Evolutionary conservation across 2,329 filamentous ascomycete genomes (phyloP), one percentile per base, ranked within the genome.

Genomic region (Cladophialophora psammophila): DNA sequence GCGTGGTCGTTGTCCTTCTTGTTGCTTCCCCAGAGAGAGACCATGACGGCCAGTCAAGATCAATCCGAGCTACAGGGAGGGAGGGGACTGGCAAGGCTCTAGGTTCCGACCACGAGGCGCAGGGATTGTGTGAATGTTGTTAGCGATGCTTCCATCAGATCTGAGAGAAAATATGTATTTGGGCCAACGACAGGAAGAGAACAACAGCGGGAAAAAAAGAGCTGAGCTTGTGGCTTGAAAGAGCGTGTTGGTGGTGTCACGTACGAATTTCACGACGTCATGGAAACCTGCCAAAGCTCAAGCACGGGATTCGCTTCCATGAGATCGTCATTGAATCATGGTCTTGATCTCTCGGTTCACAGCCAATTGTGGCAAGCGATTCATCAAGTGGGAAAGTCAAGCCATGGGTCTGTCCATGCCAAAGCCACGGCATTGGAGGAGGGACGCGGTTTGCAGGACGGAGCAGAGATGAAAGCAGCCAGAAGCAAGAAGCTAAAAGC

Each of bases 21-120:
- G 73, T 83, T 85, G 40, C 80, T 81, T 62, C 83, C 83, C 86
- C 86, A 88, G 66, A 88, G 79, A 65, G 83, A 84, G 53, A 82
- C 79, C 83, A 85, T 85, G 6, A 60, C 79, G 63, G 42, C 48
- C 26, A 3, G 31, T 38, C 12, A 52, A 15, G 32, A 34, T 26
- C 32, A 61, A 34, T 15, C 7, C 15, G 12, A 50, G 45, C 5
- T 50, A 50, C 9, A 50, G 15, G n/a, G 40, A 48, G 42, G 42
- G 18, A 10, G 5, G 45, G 5, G 26, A 50, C 18, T 26, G 45
- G 45, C 45, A 31, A 50, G 45, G 45, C 45, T 50, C 18, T 20
- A 50, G 45, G 45, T 50, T 10, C 5, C 18, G 18, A 55, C n/a
- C 31, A 55, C 31, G 10, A 35, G 52, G 18, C 31, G 45, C 26